phyloP scores from a whole-genome alignment of 2,329 filamentous ascomycete species.

The Diaporthe vaccinii region DNA sequence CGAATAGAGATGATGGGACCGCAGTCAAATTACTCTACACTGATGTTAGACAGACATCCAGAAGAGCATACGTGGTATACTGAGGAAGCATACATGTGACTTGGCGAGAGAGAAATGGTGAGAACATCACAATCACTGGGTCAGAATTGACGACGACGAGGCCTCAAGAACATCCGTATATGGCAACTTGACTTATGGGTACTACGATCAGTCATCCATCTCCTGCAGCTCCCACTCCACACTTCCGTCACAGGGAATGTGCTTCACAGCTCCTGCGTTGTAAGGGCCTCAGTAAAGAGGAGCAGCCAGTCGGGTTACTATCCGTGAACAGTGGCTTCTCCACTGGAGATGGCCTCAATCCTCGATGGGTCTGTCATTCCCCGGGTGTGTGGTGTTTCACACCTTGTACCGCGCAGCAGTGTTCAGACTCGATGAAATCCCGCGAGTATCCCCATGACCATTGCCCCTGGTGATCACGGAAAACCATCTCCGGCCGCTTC shows the following conservation, averaged over 20 bases:
- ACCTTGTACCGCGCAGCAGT: not conserved
- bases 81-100: not conserved
- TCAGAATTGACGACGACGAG: not conserved
- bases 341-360: not conserved
- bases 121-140: not conserved
- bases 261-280: not conserved
- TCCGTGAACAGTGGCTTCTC: not conserved
- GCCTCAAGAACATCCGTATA: not conserved
- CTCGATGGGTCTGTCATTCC: not conserved
- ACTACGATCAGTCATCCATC: not conserved
- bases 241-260: too few relatives aligned
- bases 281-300: not conserved
- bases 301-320: constrained; percentile 4
- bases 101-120: not conserved
- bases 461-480: not conserved
- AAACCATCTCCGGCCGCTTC: not conserved
- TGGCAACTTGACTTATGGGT: not conserved
- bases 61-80: not conserved
- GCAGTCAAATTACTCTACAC: not conserved
- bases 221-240: not conserved
- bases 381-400: not conserved
- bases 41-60: too few relatives aligned
- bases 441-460: not conserved
- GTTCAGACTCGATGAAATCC: not conserved
- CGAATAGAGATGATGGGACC: too few relatives aligned